A percentile compares a stretch with the other conserved stretches of the same genome.
These are phyloP conservation scores for Colletotrichum somersetense DNA, from an alignment of 2,329 filamentous ascomycete genomes.

Conservation along the genomic window DNA sequence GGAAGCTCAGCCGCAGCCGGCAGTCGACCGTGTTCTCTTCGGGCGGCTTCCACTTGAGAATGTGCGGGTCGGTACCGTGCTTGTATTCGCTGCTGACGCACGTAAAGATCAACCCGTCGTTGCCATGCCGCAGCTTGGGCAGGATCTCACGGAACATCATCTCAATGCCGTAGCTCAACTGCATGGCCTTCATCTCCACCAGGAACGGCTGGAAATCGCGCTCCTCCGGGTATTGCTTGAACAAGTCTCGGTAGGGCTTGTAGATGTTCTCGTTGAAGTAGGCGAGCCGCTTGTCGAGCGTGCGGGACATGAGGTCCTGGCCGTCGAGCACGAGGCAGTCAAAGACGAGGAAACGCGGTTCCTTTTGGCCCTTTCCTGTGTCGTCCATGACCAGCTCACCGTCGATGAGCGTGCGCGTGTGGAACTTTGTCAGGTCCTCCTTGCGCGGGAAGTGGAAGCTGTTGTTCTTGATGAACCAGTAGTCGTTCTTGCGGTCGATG, in stretches of 20 bases:
- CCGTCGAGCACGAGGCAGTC: constrained; percentile 89
- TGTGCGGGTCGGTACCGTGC: constrained; percentile 91
- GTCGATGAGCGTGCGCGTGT: constrained; percentile 86
- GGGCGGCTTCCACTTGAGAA: constrained; percentile 97
- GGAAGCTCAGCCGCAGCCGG: constrained; percentile 82
- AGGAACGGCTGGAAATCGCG: constrained; percentile 79
- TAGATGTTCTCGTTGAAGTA: constrained; percentile 86
- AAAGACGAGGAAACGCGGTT: constrained; percentile 91
- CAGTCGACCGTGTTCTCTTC: constrained; percentile 97
- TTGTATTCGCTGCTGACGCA: constrained; percentile 88
- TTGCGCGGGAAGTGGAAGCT: constrained; percentile 85
- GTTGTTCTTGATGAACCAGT: constrained; percentile 81
- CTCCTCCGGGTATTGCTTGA: constrained; percentile 77
- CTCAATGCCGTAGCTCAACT: constrained; percentile 88
- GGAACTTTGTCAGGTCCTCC: constrained; percentile 74
- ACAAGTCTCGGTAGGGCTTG: constrained; percentile 74
- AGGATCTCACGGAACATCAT: constrained; percentile 93
- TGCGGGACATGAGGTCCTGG: constrained; percentile 79
- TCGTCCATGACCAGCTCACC: constrained; percentile 93
- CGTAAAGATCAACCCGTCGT: constrained; percentile 98
- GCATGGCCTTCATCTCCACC: constrained; percentile 89
- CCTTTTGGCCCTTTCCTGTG: constrained; percentile 73
- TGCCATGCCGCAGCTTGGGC: constrained; percentile 87
- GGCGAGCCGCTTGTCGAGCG: constrained; percentile 88
- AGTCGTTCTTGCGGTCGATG: constrained; percentile 98